phyloP scores from a whole-genome alignment of 1,284 basidiomycete genomes.

The Pascua sp. region DNA sequence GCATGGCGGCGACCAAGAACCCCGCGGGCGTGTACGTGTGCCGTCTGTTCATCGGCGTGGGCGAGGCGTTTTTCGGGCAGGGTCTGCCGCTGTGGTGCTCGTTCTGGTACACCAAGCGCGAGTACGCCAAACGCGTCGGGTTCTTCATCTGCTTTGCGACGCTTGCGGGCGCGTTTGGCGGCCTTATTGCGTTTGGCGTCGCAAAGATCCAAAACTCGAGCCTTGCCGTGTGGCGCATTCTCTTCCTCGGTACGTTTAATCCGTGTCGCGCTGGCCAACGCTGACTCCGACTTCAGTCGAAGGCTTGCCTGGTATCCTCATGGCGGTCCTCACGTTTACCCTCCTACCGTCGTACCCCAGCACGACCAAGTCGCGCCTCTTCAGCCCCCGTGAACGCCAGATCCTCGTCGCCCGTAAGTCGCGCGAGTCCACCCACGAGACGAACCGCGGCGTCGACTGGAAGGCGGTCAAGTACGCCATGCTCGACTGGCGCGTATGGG shows the following conservation, averaged over 20 bases:
- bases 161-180: slow-evolving; percentile 28
- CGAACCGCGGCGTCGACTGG: slow-evolving; percentile 26
- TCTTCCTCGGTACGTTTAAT: not conserved
- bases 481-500: slow-evolving; percentile 54
- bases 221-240: slow-evolving; percentile 10
- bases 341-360: slow-evolving; percentile 65
- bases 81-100: slow-evolving; percentile 25
- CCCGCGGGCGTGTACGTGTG: slow-evolving; percentile 30
- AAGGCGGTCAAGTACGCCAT: slow-evolving; percentile 56
- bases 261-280: too few relatives aligned
- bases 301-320: slow-evolving; percentile 49
- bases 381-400: slow-evolving; percentile 64
- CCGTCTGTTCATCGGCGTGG: slow-evolving; percentile 38
- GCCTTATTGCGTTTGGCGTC: slow-evolving; percentile 24
- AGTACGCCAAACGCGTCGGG: slow-evolving; percentile 39
- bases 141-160: slow-evolving; percentile 42
- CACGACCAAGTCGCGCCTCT: slow-evolving; percentile 60
- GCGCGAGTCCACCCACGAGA: slow-evolving; percentile 61
- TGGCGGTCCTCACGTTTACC: slow-evolving; percentile 62
- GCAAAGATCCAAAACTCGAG: slow-evolving; percentile 18
- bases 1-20: slow-evolving; percentile 27
- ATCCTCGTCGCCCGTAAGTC: slow-evolving; percentile 70
- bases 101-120: slow-evolving; percentile 38
- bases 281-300: not conserved
- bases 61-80: slow-evolving; percentile 35